Conservation (phyloP, 129 eudicot species). For the Pseudognaphalium luteoalbum region DNA sequence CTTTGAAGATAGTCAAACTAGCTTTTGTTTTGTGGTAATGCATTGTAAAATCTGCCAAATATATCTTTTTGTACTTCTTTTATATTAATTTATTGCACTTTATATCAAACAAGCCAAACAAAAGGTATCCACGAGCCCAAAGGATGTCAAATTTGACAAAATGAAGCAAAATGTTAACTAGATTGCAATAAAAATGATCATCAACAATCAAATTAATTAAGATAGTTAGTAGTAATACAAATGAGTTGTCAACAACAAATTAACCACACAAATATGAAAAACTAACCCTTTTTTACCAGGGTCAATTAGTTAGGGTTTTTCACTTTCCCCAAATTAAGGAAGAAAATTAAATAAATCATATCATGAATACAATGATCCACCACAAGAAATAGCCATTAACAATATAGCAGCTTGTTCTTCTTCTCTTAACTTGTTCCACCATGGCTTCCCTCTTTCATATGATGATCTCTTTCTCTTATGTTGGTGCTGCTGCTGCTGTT, state of each 20-base stretch:
- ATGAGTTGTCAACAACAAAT: not conserved
- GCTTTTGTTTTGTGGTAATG: not conserved
- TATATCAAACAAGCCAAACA: not conserved
- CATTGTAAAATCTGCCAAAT: not conserved
- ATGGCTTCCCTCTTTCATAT: constrained; percentile 42
- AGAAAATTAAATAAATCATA: constrained; percentile 2
- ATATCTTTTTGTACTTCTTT: not conserved
- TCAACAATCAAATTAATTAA: no score
- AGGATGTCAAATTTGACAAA: not conserved
- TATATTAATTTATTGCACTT: not conserved
- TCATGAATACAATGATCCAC: constrained; percentile 49
- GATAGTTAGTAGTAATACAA: not conserved
- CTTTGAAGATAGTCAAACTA: not conserved
- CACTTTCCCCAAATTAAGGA: constrained; percentile 25
- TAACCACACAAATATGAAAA: not conserved
- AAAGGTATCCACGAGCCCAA: not conserved
- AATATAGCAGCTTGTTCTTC: constrained; percentile 74
- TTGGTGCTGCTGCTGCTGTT: not conserved
- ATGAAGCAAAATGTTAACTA: not conserved
- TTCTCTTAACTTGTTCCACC: constrained; percentile 54
- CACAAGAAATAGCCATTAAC: constrained; percentile 79
- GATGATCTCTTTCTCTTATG: constrained; percentile 29
- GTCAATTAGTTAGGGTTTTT: constrained; percentile 29
- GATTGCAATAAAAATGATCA: not conserved
- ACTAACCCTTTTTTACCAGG: not conserved